Conservation (phyloP, 2,329 filamentous ascomycete genomes). For the Neopestalotiopsis clavispora region DNA sequence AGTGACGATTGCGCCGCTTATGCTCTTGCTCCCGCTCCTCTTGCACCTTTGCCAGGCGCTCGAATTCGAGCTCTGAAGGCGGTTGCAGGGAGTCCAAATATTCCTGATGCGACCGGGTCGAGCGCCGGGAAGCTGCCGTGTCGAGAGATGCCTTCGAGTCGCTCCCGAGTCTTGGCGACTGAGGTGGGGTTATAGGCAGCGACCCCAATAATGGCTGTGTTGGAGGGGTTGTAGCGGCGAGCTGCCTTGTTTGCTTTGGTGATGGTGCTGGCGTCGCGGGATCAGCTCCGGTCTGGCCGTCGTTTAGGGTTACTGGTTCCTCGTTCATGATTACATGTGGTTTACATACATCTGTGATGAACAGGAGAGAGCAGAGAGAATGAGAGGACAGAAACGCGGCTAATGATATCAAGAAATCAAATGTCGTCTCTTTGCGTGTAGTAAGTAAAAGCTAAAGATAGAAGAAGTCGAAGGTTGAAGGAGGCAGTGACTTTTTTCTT, state of each 20-base stretch:
- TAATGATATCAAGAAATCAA: not conserved
- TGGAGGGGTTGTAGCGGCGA: conserved; percentile 18
- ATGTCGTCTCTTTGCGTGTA: not conserved
- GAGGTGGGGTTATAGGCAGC: conserved; percentile 28
- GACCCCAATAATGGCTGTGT: conserved; percentile 23
- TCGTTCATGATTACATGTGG: conserved; percentile 19
- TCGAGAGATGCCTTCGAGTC: conserved; percentile 26
- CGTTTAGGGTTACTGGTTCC: conserved; percentile 6
- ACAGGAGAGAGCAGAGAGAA: not conserved
- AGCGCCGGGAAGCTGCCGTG: conserved; percentile 29
- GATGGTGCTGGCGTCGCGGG: conserved; percentile 19
- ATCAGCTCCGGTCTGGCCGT: conserved; percentile 16
- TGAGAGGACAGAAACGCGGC: not conserved
- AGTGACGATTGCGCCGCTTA: conserved; percentile 44
- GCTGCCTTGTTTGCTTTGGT: conserved; percentile 16
- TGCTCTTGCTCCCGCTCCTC: conserved; percentile 49
- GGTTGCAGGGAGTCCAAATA: conserved; percentile 57
- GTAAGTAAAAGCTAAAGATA: conserved; percentile 1
- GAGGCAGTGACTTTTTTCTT: not conserved
- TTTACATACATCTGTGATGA: not conserved
- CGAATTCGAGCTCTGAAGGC: conserved; percentile 51
- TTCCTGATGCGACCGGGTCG: conserved; percentile 38
- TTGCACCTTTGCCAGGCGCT: conserved; percentile 55
- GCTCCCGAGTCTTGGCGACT: conserved; percentile 25
- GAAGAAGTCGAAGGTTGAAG: conserved; percentile 4